A percentile compares a stretch with the other conserved stretches of the same genome.
Evolutionary conservation across 2,329 filamentous ascomycete genomes (phyloP).

Genomic region (Arachnopeziza araneosa): DNA sequence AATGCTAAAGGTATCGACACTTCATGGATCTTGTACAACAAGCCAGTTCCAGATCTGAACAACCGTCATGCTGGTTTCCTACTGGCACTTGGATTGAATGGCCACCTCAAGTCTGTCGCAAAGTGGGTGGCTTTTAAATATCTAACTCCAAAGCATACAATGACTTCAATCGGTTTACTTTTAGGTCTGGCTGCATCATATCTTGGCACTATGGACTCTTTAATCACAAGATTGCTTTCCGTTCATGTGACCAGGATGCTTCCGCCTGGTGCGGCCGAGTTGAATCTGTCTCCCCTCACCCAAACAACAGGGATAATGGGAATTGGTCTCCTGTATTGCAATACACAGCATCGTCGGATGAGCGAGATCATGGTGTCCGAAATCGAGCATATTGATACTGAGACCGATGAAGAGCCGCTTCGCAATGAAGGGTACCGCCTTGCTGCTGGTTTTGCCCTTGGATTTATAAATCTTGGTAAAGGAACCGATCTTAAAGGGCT

Average conservation of each 20-base stretch:
- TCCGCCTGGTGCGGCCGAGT: conserved; percentile 83
- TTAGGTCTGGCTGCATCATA: conserved; percentile 90
- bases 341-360: conserved; percentile 96
- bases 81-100: conserved; percentile 84
- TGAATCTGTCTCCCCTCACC: conserved; percentile 87
- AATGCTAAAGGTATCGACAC: conserved; percentile 92
- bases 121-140: conserved; percentile 99
- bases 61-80: conserved; percentile 96
- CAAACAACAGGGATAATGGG: conserved; percentile 97
- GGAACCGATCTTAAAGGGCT: conserved; percentile 83
- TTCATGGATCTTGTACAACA: conserved; percentile 98
- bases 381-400: conserved; percentile 76
- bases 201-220: conserved; percentile 92
- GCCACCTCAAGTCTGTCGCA: conserved; percentile 86
- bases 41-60: conserved; percentile 76
- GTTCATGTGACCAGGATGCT: conserved; percentile 96
- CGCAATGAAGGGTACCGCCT: conserved; percentile 95
- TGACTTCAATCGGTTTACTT: conserved; percentile 96
- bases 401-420: conserved; percentile 78
- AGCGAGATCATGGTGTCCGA: conserved; percentile 98
- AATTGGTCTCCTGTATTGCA: conserved; percentile 88
- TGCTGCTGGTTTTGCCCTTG: conserved; percentile 87
- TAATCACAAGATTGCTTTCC: conserved; percentile 87
- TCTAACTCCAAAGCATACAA: conserved; percentile 96
- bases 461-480: conserved; percentile 90